Base-by-base conservation (phyloP, 768 basidiomycete genomes). In the Dendrothele bispora region DNA sequence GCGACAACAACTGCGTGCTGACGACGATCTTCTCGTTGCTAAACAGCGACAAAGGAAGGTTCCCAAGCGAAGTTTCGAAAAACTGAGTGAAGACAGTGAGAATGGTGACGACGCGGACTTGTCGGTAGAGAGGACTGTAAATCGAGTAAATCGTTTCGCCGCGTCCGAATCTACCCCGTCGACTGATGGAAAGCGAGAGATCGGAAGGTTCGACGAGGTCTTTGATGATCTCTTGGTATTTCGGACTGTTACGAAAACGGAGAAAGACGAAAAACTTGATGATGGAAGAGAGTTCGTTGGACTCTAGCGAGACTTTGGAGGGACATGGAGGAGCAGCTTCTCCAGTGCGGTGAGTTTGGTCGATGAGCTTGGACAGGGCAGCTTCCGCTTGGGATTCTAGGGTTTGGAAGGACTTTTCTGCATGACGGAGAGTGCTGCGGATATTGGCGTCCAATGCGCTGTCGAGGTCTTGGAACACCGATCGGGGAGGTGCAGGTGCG, bases 191-290 rank as follows among this genome's bases (percentile, higher is more conserved):
- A 35, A 49, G 57, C 21, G 17, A 55, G 17, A 57, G 54, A 34
- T 55, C 63, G 7, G 60, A 54, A 35, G 55, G 50, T 40, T 60
- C 52, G 4, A 58, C 55, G 2, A 51, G 53, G 7, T 66, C 67
- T 20, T 64, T 51, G 5, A 79, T 60, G 10, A 70, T 70, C 37
- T 72, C 58, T 20, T 59, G 54, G 52, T 80, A 83, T 11, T 69
- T 69, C 7, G 64, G 60, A 53, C 78, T 74, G 49, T 83, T 83
- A 12, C 82, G 67, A 51, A 79, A 83, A n/a, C 80, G 73, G 0
- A 83, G 62, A 52, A 83, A 82, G 10, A 74, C 64, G 36, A 82
- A 70, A 56, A 75, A 83, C 49, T 72, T 74, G 8, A 75, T 68
- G 2, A 83, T 51, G n/a, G 58, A 58, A 30, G 74, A 70, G 12